A percentile compares a stretch with the other conserved stretches of the same genome.
Evolutionary conservation across 148 eudicot genomes (phyloP).

Genomic region (Bassia scoparia): DNA sequence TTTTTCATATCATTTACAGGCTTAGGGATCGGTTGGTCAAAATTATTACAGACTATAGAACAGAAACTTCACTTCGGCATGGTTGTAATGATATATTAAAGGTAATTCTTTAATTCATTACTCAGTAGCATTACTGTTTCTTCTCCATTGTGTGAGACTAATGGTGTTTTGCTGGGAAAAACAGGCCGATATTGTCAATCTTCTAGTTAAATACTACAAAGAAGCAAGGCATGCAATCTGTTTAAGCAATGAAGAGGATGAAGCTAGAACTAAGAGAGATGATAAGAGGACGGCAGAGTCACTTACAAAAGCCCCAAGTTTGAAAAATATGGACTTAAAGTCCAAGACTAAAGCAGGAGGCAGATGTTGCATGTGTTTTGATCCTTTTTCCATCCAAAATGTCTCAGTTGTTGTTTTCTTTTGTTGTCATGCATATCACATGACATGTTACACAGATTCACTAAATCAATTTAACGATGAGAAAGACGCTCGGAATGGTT

Average conservation of each 20-base stretch:
- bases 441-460: constrained; percentile 76
- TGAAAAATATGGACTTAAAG: constrained; percentile 61
- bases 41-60: constrained; percentile 87
- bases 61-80: constrained; percentile 95
- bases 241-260: constrained; percentile 72
- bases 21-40: constrained; percentile 91
- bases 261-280: constrained; percentile 59
- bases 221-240: constrained; percentile 82
- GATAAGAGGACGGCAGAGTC: constrained; percentile 37
- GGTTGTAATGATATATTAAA: constrained; percentile 91
- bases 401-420: constrained; percentile 72
- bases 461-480: constrained; percentile 44
- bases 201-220: constrained; percentile 77
- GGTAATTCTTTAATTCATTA: constrained; percentile 35
- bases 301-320: constrained; percentile 40
- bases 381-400: constrained; percentile 74
- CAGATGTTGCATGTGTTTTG: constrained; percentile 92
- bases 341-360: constrained; percentile 76
- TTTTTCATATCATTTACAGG: constrained; percentile 34
- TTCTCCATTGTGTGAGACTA: not conserved
- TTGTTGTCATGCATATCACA: constrained; percentile 88
- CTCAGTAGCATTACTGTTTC: constrained; percentile 9
- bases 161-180: constrained; percentile 4
- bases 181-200: constrained; percentile 85
- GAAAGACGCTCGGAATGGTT: constrained; percentile 31